Percentiles rank a stretch among this genome's conserved stretches.
phyloP scores from a whole-genome alignment of 1,284 basidiomycete genomes.

The Trametes hirsuta region DNA sequence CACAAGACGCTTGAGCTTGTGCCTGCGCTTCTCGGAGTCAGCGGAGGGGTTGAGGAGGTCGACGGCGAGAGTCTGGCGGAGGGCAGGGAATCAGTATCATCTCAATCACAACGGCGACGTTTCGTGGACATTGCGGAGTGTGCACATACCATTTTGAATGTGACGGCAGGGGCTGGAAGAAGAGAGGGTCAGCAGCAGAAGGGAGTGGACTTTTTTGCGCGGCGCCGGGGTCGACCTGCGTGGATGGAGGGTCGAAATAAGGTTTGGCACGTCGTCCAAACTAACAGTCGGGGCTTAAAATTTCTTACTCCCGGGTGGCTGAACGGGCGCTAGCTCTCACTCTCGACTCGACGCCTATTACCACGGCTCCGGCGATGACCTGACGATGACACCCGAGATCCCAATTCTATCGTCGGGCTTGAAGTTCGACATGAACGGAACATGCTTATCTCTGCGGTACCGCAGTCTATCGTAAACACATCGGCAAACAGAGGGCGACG shows the following conservation, averaged over 20 bases:
- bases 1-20: conserved; percentile 99
- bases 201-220: conserved; percentile 32
- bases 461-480: too few relatives aligned
- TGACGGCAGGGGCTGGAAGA: conserved; percentile 20
- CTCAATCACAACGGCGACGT: neutral
- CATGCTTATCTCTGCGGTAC: too few relatives aligned
- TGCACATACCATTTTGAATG: conserved; percentile 35
- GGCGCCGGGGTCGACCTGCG: conserved; percentile 35
- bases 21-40: conserved; percentile 86
- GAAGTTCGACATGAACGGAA: too few relatives aligned
- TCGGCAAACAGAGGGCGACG: too few relatives aligned
- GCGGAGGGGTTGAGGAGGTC: conserved; percentile 97
- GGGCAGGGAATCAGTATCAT: neutral
- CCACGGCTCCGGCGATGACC: too few relatives aligned
- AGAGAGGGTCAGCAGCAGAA: conserved; percentile 28
- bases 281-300: conserved; percentile 30
- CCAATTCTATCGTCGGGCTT: too few relatives aligned
- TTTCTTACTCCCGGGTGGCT: conserved; percentile 25
- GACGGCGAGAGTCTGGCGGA: conserved; percentile 89
- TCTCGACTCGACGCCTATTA: neutral
- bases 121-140: neutral
- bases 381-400: too few relatives aligned
- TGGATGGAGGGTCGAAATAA: conserved; percentile 34
- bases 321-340: conserved; percentile 16
- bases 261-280: conserved; percentile 27